These are phyloP conservation scores for Populus tremula DNA, from an alignment of 345 rosid species.

Conservation along the genomic window DNA sequence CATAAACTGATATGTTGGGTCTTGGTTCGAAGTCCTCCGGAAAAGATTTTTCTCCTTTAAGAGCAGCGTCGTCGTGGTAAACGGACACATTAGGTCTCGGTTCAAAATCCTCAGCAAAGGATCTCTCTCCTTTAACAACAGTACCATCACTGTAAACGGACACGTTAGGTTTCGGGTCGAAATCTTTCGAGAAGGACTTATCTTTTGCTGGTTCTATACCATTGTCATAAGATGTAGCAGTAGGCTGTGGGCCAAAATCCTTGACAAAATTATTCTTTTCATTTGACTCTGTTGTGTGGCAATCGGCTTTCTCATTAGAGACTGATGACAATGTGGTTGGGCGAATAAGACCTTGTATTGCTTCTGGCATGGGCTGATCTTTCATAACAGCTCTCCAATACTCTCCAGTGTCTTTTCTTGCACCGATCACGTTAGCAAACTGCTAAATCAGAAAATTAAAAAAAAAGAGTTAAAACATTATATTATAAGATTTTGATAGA, in stretches of 20 bases:
- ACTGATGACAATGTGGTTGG: background rate
- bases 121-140: background rate
- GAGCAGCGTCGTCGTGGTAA: background rate
- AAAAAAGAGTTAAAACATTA: too few relatives aligned
- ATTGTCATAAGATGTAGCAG: too few relatives aligned
- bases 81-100: background rate
- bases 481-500: too few relatives aligned
- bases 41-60: background rate
- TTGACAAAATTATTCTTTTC: background rate
- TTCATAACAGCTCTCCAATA: constrained; percentile 27
- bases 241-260: background rate
- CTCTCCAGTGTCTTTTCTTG: constrained; percentile 32
- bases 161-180: background rate
- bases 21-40: constrained; percentile 15
- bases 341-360: background rate
- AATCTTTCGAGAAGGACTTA: background rate
- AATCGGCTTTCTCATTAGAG: background rate
- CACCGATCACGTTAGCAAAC: constrained; percentile 14
- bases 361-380: constrained; percentile 29
- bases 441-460: background rate
- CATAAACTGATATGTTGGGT: background rate
- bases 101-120: background rate
- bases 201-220: too few relatives aligned
- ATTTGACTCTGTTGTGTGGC: background rate
- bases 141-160: background rate